Evolutionary conservation across 75 land plant genomes (phyloP).

Genomic region (Sequoiadendron giganteum): DNA sequence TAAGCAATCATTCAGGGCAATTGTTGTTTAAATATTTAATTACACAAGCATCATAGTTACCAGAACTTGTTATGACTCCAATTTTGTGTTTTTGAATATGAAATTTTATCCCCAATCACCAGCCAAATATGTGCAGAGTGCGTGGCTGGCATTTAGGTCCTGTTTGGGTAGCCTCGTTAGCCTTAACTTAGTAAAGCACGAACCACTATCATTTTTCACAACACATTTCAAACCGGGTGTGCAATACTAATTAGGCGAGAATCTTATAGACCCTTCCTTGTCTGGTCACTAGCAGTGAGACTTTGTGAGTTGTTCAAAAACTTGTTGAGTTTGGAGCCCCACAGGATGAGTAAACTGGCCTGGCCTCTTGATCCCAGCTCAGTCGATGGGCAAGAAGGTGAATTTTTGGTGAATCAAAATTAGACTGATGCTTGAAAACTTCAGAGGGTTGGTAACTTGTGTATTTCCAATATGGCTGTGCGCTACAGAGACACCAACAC

Average conservation of each 20-base stretch:
- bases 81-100: not conserved
- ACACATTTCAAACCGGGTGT: not conserved
- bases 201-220: not conserved
- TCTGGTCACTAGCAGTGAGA: not conserved
- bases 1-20: not conserved
- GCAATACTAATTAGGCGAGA: not conserved
- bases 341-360: not conserved
- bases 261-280: not conserved
- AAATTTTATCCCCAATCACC: not conserved
- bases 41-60: not conserved
- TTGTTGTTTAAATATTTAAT: not conserved
- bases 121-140: not conserved
- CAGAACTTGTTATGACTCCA: not conserved
- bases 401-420: not conserved
- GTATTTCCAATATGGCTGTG: not conserved
- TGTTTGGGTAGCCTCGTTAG: no score
- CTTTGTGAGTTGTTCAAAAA: not conserved
- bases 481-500: not conserved
- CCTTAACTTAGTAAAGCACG: not conserved
- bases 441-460: no score
- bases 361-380: no score
- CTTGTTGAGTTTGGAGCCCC: not conserved
- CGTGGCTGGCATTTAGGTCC: not conserved
- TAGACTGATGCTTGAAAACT: no score
- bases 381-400: not conserved